Conservation (phyloP, 1,139 yeast genomes). For the Suhomyces atakaporum region DNA sequence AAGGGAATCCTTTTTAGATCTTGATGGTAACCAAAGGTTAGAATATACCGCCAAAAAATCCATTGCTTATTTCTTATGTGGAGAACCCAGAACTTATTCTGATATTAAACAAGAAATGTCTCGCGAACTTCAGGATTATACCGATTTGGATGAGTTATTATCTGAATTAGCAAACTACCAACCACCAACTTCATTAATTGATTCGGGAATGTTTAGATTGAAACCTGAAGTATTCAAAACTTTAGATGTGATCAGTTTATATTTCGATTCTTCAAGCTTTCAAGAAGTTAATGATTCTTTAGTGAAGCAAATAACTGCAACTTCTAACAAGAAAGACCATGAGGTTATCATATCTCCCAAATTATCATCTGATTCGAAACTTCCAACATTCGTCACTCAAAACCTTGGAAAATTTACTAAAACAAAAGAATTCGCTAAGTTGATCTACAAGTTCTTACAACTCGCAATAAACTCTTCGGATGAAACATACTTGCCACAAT, state of each 20-base stretch:
- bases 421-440: constrained; percentile 53
- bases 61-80: constrained; percentile 51
- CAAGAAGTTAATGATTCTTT: constrained; percentile 38
- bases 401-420: constrained; percentile 55
- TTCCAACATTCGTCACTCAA: constrained; percentile 29
- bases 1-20: constrained; percentile 47
- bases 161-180: constrained; percentile 44
- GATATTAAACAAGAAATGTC: constrained; percentile 42
- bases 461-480: constrained; percentile 52
- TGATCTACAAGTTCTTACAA: constrained; percentile 57
- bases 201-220: constrained; percentile 47
- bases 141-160: constrained; percentile 40
- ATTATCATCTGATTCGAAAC: constrained; percentile 15
- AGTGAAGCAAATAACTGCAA: constrained; percentile 27
- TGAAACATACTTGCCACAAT: constrained; percentile 55
- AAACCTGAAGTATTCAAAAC: constrained; percentile 38
- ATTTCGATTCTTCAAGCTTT: constrained; percentile 36
- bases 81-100: constrained; percentile 58
- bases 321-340: constrained; percentile 36
- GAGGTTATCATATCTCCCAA: constrained; percentile 43
- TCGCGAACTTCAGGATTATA: constrained; percentile 33
- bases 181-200: constrained; percentile 43
- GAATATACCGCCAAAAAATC: constrained; percentile 32
- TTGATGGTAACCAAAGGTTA: constrained; percentile 26
- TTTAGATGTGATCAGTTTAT: constrained; percentile 43